Evolutionary conservation across 2,329 filamentous ascomycete species (phyloP), one percentile per base, ranked within the genome.

Genomic region (Aurifilum marmelostoma): DNA sequence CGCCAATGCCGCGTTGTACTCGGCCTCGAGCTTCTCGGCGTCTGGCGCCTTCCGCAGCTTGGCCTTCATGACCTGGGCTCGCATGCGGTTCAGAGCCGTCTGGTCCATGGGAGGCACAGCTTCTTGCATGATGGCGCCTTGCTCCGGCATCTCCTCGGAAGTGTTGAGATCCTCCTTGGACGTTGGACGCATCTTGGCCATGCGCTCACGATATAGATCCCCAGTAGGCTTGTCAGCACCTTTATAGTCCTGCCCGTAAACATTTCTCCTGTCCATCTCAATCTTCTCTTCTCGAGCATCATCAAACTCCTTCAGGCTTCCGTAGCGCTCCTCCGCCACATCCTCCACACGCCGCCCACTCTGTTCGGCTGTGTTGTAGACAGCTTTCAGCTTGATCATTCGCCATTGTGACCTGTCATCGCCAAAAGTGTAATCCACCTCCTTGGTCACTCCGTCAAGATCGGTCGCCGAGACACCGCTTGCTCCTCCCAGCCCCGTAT

Each of bases 41-140:
- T 97, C 89, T 0, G 93, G 87, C 0, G 92, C 89, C 21, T 91
- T 90, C 71, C 90, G 91, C 61, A 99, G 83, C 76, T 97, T 97
- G 5, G 96, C 96, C 78, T 97, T 97, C 91, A 99, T 95, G 84
- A 98, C 90, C 75, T 96, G 92, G 0, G 96, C 96, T 73, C 95
- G 94, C 63, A 99, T 86, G 71, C 92, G 90, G 79, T 99, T 99
- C 67, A 99, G 83, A 0, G 90, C 84, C 0, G 93, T 96, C 75
- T 92, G 89, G 74, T 97, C 92, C 27, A 97, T 80, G 24, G 84
- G 82, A 83, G 77, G 34, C 81, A 80, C 63, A 79, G 76, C 56
- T 43, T 85, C 82, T n/a, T 90, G 86, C 2, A 92, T 84, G 29
- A 86, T 75, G 43, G 85, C 78, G 18, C 88, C 88, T 75, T 93